Percentiles rank a stretch among this genome's conserved stretches.
Conservation (phyloP, 1,139 yeast species). For the Scheffersomyces illinoinensis region DNA sequence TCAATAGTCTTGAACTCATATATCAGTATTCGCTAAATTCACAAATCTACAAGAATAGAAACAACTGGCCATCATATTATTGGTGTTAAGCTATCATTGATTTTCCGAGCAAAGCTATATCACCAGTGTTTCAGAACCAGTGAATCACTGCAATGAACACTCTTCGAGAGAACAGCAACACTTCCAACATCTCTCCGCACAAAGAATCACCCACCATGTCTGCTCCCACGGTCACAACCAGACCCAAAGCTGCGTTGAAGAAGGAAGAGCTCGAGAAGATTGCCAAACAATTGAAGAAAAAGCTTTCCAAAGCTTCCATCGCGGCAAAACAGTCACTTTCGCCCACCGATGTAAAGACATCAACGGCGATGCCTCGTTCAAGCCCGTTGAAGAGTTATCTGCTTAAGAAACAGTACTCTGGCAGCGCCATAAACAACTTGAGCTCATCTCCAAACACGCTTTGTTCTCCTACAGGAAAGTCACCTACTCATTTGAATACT, state of each 20-base stretch:
- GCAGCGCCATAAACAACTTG: conserved; percentile 16
- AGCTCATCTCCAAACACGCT: conserved; percentile 34
- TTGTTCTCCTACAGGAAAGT: conserved; percentile 42
- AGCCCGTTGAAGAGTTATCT: conserved; percentile 36
- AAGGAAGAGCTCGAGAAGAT: conserved; percentile 50
- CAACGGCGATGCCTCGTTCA: conserved; percentile 16
- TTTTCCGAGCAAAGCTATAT: not conserved
- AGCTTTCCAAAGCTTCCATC: conserved; percentile 45
- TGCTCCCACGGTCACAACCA: conserved; percentile 6
- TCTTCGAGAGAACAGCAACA: conserved; percentile 10
- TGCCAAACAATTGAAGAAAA: conserved; percentile 46
- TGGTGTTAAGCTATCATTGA: not conserved
- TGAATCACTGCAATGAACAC: conserved; percentile 6
- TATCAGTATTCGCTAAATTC: not conserved
- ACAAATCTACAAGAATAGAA: not conserved
- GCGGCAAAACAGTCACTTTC: conserved; percentile 44
- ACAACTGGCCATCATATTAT: not conserved
- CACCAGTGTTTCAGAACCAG: not conserved
- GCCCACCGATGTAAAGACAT: conserved; percentile 5
- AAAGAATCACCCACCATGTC: not conserved
- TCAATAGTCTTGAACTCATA: not conserved
- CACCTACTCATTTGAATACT: conserved; percentile 44
- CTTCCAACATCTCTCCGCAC: conserved; percentile 6
- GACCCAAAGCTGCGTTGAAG: conserved; percentile 40
- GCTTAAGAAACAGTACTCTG: conserved; percentile 21